phyloP scores from a whole-genome alignment of 1,284 basidiomycete species.

The Malassezia dermatis region DNA sequence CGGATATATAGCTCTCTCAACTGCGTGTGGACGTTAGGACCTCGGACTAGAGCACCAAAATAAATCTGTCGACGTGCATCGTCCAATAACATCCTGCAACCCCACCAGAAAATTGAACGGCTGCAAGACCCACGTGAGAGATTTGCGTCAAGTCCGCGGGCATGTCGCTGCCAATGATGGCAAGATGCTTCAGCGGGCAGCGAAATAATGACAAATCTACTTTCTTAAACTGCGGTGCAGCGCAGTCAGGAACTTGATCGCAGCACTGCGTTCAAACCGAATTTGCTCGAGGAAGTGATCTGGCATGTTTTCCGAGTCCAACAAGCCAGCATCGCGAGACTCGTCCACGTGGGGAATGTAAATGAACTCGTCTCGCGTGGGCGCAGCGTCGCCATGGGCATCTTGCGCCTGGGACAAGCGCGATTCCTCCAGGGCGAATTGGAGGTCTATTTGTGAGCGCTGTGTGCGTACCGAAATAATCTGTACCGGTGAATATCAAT shows the following conservation, averaged over 20 bases:
- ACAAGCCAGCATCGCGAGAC: conserved; percentile 25
- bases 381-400: not conserved
- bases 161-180: no score
- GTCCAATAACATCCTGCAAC: no score
- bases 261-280: conserved; percentile 21
- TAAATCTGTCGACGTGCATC: no score
- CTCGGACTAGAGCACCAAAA: no score
- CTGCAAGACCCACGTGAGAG: no score
- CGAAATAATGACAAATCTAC: not conserved
- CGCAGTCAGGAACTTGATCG: conserved; percentile 19
- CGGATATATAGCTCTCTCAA: no score
- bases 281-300: conserved; percentile 21
- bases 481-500: conserved; percentile 32
- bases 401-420: not conserved
- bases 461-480: conserved; percentile 26
- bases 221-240: conserved; percentile 20
- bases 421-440: conserved; percentile 37
- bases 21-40: no score
- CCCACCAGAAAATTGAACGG: no score
- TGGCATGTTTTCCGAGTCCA: conserved; percentile 16
- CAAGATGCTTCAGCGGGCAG: no score
- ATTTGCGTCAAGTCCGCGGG: no score
- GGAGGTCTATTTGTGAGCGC: conserved; percentile 20
- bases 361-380: conserved; percentile 32
- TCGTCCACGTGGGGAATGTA: conserved; percentile 40